Base-by-base conservation (phyloP, 331 rosid genomes). In the Pyrus hybrid region DNA sequence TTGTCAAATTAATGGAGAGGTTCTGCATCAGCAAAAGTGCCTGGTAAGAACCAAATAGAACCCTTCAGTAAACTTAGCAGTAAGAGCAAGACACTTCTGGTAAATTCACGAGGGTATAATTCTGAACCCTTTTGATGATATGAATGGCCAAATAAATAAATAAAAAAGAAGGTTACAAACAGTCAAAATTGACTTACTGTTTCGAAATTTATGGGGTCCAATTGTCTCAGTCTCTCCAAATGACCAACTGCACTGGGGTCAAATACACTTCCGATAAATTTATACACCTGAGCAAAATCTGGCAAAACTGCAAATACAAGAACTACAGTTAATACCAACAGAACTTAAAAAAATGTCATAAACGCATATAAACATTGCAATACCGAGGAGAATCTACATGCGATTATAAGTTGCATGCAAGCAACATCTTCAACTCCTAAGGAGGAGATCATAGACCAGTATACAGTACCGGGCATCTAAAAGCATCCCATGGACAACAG, bases 161-260 rank as follows among this genome's bases (percentile, higher is more conserved):
- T 23, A 67, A 29, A 35, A 68, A 67, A 67, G 53, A 8, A 51
- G 17, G 35, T 33, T 23, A 20, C 26, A 30, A 45, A 63, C 12
- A 63, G 5, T 63, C 30, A 37, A 68, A 72, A 16, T 54, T 63
- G 56, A 84, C 90, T 75, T 89, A 92, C 99, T 63, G 97, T 89
- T 80, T 95, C 92, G 71, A 95, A 76, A 85, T 95, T 88, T 83
- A 92, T 86, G 62, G 88, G 96, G 65, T 90, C 96, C 97, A 95
- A 86, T 85, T 88, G 87, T 73, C 81, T 92, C 76, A 89, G 83
- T 77, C 84, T 90, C 76, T 86, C 92, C 53, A 87, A 67, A 74
- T 95, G 99, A 84, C 83, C 85, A 41, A 86, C 76, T 20, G 85
- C 75, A 84, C 80, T 65, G 35, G 97, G 96, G 83, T 95, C 97